A percentile compares a stretch with the other conserved stretches of the same genome.
These are phyloP conservation scores for Cladosporium halotolerans DNA, from an alignment of 2,329 filamentous ascomycete genomes.

Conservation along the genomic window DNA sequence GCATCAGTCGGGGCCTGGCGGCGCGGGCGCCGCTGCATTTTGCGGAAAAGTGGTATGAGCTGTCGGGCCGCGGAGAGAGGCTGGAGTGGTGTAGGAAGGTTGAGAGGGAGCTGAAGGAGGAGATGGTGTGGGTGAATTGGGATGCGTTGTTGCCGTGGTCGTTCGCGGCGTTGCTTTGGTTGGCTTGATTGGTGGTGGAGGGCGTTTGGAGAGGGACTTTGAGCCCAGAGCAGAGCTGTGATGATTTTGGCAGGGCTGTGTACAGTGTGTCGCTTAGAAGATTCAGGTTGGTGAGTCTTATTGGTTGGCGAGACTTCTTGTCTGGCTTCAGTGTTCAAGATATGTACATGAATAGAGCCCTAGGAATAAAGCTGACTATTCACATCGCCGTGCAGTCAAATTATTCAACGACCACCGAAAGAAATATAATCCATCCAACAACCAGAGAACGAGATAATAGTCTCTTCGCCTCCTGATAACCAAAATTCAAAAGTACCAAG, in stretches of 20 bases:
- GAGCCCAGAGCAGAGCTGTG: too few relatives aligned
- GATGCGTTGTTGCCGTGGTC: background rate
- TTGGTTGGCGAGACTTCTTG: too few relatives aligned
- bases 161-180: background rate
- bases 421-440: background rate
- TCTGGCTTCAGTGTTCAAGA: too few relatives aligned
- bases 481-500: background rate
- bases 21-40: background rate
- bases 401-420: background rate
- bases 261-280: too few relatives aligned
- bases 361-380: too few relatives aligned
- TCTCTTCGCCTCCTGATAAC: background rate
- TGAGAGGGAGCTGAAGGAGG: background rate
- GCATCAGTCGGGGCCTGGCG: background rate
- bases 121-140: background rate
- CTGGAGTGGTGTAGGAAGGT: background rate
- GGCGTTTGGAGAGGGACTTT: too few relatives aligned
- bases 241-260: too few relatives aligned
- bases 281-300: too few relatives aligned
- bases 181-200: background rate
- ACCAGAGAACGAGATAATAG: too few relatives aligned
- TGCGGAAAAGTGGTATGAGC: background rate
- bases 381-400: too few relatives aligned
- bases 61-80: background rate
- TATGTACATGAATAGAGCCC: too few relatives aligned